phyloP scores from a whole-genome alignment of 129 eudicot species.

The Flaveria robusta region DNA sequence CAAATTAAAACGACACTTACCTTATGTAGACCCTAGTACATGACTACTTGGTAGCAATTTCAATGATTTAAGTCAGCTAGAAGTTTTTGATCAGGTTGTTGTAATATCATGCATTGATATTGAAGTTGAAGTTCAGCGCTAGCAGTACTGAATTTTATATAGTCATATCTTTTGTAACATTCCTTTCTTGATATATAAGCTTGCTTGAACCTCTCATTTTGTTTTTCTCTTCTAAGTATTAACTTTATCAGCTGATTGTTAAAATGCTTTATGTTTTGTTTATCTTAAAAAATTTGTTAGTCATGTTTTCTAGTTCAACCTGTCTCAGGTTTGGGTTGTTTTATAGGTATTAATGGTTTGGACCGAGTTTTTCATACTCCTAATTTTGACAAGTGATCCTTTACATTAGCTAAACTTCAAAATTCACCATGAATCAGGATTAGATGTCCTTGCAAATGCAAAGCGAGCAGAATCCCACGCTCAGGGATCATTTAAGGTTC shows the following conservation, averaged over 20 bases:
- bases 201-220: background rate
- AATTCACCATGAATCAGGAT: conserved; percentile 43
- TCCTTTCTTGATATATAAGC: background rate
- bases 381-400: background rate
- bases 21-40: background rate
- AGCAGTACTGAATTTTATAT: background rate
- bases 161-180: background rate
- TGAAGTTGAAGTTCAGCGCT: background rate
- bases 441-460: conserved; percentile 69
- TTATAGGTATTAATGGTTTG: background rate
- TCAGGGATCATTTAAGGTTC: conserved; percentile 73
- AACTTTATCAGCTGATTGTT: background rate
- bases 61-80: background rate
- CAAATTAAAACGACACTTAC: background rate
- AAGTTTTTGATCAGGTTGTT: background rate
- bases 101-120: background rate
- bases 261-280: background rate
- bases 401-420: background rate
- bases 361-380: background rate
- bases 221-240: background rate
- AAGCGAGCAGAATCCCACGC: conserved; percentile 52
- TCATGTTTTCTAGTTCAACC: background rate
- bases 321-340: background rate
- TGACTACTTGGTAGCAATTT: background rate
- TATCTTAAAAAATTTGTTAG: background rate